Evolutionary conservation across 768 basidiomycete genomes (phyloP).

Genomic region (Astraeus odoratus): DNA sequence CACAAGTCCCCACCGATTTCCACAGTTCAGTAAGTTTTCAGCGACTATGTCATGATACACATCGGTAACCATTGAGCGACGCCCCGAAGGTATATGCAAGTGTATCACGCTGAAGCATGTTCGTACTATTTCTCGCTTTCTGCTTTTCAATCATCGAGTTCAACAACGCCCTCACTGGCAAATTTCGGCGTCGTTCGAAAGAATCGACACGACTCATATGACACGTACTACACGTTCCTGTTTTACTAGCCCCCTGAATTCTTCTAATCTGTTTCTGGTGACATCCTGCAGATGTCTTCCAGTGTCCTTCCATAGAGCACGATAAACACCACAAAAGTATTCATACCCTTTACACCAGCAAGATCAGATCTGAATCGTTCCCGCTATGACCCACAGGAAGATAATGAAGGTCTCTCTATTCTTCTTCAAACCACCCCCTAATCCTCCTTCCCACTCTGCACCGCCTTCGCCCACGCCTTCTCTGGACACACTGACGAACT

Average conservation of each 20-base stretch:
- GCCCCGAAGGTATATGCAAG: no score
- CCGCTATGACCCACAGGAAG: neutral
- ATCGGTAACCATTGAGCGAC: no score
- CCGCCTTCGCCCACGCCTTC: constrained; percentile 46
- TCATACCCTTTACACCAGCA: constrained; percentile 54
- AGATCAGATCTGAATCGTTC: constrained; percentile 41
- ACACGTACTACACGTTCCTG: constrained; percentile 46
- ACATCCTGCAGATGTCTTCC: constrained; percentile 48
- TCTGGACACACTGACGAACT: constrained; percentile 49
- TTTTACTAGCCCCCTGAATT: constrained; percentile 44
- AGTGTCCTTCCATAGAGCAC: constrained; percentile 50
- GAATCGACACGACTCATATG: no score
- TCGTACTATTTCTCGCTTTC: no score
- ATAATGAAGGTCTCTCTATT: constrained; percentile 43
- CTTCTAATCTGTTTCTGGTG: constrained; percentile 38
- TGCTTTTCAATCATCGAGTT: no score
- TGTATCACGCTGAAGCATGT: no score
- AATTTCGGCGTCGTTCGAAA: no score
- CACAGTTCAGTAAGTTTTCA: no score
- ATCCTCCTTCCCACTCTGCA: constrained; percentile 30
- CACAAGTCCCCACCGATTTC: no score
- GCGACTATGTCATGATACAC: no score
- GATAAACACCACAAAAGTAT: constrained; percentile 59
- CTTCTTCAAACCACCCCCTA: constrained; percentile 56
- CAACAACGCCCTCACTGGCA: no score